Percentiles rank a stretch among this genome's conserved stretches.
Evolutionary conservation across 257 asterid species (phyloP).

Genomic region (Solanum piurae): DNA sequence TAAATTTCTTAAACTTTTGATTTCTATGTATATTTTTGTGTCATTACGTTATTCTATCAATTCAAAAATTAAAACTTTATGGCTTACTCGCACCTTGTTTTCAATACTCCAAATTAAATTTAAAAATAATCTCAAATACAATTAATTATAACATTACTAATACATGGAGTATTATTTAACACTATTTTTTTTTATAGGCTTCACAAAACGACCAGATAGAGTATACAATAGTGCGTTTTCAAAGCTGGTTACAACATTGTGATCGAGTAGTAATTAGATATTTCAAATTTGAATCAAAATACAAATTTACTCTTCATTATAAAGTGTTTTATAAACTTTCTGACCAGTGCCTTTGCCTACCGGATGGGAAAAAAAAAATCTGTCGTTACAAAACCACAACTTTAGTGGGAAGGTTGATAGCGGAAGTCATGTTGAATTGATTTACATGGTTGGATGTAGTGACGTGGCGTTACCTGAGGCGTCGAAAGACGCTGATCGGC

Average conservation of each 20-base stretch:
- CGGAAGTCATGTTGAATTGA: neutral
- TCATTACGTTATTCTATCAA: neutral
- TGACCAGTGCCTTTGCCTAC: too few relatives aligned
- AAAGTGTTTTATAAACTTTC: too few relatives aligned
- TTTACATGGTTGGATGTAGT: neutral
- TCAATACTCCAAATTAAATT: too few relatives aligned
- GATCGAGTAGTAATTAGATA: too few relatives aligned
- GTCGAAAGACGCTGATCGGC: neutral
- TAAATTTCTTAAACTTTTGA: neutral
- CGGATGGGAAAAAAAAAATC: neutral
- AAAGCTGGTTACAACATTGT: neutral
- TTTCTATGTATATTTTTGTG: neutral
- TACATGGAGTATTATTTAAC: neutral
- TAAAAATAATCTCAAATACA: too few relatives aligned
- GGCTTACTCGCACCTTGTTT: too few relatives aligned
- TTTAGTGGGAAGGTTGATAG: neutral
- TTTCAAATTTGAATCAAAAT: too few relatives aligned
- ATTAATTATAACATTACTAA: too few relatives aligned
- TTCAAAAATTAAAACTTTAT: too few relatives aligned
- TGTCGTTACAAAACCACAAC: neutral
- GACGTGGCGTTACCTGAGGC: constrained; percentile 1
- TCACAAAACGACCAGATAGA: neutral
- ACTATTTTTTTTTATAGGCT: neutral
- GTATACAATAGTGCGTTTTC: neutral
- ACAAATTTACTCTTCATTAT: too few relatives aligned